These are phyloP conservation scores for Nakazawaea molendinolei DNA, from an alignment of 805 yeast species.

Conservation along the genomic window DNA sequence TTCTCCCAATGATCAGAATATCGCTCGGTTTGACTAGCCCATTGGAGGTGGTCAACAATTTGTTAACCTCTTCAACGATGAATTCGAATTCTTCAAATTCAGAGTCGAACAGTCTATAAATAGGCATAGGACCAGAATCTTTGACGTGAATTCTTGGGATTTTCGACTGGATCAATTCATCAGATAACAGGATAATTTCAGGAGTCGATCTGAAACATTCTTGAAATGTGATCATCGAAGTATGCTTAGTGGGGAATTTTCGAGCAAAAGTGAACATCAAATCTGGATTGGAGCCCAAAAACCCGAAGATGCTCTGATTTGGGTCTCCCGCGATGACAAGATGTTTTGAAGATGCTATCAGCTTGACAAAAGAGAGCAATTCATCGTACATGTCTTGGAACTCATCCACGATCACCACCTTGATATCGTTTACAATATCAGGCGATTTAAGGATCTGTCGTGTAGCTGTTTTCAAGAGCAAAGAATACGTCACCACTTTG, in stretches of 20 bases:
- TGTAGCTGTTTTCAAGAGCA: constrained; percentile 4
- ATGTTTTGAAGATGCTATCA: constrained; percentile 37
- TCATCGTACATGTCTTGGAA: constrained; percentile 62
- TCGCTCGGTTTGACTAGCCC: constrained; percentile 38
- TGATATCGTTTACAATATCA: constrained; percentile 19
- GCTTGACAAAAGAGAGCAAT: constrained; percentile 36
- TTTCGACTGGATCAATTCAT: constrained; percentile 16
- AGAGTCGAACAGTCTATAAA: constrained; percentile 19
- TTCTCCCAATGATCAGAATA: constrained; percentile 44
- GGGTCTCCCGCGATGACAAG: constrained; percentile 67
- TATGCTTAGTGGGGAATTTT: constrained; percentile 16
- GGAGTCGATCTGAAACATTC: constrained; percentile 61
- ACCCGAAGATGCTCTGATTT: constrained; percentile 63
- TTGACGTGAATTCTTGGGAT: constrained; percentile 14
- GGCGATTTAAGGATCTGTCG: constrained; percentile 10
- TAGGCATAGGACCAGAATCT: constrained; percentile 21
- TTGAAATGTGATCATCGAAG: constrained; percentile 27
- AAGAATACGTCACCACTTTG: constrained; percentile 9
- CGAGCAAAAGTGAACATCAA: constrained; percentile 22
- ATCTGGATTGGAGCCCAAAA: constrained; percentile 45
- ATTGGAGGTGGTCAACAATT: constrained; percentile 34
- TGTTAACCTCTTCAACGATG: constrained; percentile 36
- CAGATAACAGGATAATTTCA: constrained; percentile 42
- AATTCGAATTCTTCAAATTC: constrained; percentile 34
- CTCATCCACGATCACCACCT: constrained; percentile 58